Evolutionary conservation across 495 filamentous ascomycete species (phyloP), one percentile per base, ranked within the genome.

Genomic region (Penicillium maclennaniae): DNA sequence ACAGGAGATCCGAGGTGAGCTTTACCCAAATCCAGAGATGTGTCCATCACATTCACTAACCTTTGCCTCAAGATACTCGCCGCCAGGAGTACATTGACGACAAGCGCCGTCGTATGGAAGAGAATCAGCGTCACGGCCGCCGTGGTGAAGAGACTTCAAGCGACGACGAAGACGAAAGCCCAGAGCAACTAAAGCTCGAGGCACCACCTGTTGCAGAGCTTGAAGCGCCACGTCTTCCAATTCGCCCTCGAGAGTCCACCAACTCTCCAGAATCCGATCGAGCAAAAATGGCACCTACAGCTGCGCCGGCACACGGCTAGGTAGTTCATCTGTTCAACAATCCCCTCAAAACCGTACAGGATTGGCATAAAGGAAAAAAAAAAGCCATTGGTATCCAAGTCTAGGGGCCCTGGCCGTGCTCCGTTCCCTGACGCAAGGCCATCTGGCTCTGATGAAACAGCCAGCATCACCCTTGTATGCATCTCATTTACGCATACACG

Each of bases 1-100:
- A 1, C 81, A 84, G 45, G 77, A 86, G 58, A 79, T 95, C 44
- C 79, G 89, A 85, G 87, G 88, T 91, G 75, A 59, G 68, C 36
- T 38, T 54, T 17, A 14, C 27, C 23, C 6, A 27, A 23, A 28
- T 23, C 19, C 42, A 16, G 34, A 1, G 5, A 9, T 6, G 47
- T 23, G 5, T 6, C 27, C 15, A 25, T 14, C 27, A 39, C 41
- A 40, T 2, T 28, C 40, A 51, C 61, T 65, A n/a, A 63, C 39
- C 6, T 15, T 21, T 43, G 6, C 15, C 25, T 16, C 31, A 77
- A 77, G 74, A 74, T 52, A 57, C 59, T 26, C 69, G 67, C 15
- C 61, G 70, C 37, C 66, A 69, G 43, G 70, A 73, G 21, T 60
- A 70, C 14, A 43, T 66, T 7, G 62, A 58, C 7, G 72, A 76